These are phyloP conservation scores for Komagataella phaffii DNA, from an alignment of 805 yeast genomes.

Conservation along the genomic window DNA sequence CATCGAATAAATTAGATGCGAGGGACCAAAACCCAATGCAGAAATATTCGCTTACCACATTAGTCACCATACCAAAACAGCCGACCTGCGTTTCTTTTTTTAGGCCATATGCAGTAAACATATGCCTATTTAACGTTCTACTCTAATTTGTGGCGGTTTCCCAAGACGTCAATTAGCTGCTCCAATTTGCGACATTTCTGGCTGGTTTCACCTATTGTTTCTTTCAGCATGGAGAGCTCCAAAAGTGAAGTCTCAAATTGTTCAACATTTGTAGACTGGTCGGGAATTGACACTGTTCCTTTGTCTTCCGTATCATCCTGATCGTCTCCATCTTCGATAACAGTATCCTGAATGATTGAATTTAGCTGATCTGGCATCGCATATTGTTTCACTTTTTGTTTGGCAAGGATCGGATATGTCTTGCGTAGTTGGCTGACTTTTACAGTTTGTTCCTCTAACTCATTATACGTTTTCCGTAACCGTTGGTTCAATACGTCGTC, in stretches of 20 bases:
- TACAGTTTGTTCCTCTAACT: slow-evolving; percentile 51
- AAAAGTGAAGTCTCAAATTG: background rate
- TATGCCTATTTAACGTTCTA: too few species aligned
- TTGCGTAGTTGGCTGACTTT: slow-evolving; percentile 39
- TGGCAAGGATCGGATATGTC: background rate
- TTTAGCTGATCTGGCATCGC: background rate
- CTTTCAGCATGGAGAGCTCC: background rate
- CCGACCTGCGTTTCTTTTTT: too few species aligned
- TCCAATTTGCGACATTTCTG: background rate
- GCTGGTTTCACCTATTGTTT: background rate
- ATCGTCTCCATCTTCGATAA: background rate
- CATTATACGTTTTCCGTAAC: slow-evolving; percentile 39
- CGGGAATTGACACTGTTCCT: background rate
- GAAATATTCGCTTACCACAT: too few species aligned
- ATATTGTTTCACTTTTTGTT: background rate
- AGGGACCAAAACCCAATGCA: too few species aligned
- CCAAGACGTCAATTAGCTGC: background rate
- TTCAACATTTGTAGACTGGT: background rate
- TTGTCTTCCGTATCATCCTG: background rate
- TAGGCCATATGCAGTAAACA: too few species aligned
- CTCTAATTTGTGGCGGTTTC: background rate
- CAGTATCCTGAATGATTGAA: background rate
- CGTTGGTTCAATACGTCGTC: slow-evolving; percentile 49
- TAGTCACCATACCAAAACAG: too few species aligned
- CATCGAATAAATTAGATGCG: too few species aligned